Percentiles rank a stretch among this genome's conserved stretches.
Evolutionary conservation across 73 alveolate genomes (phyloP).

Genomic region (Stentor coeruleus): DNA sequence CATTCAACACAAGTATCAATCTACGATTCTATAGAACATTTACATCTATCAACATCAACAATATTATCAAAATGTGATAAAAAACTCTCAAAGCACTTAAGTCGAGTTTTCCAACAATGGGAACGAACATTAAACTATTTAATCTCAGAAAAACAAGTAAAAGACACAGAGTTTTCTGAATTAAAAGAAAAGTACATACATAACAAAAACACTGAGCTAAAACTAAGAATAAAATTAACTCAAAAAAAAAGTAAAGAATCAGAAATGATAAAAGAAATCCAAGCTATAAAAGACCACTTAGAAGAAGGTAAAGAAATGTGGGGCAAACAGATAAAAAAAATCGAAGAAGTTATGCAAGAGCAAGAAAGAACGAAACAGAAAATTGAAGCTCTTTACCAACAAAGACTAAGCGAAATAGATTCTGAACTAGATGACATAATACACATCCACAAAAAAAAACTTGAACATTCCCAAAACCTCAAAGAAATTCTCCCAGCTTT

Average conservation of each 20-base stretch:
- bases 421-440: conserved; percentile 6
- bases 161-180: neutral
- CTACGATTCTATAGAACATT: neutral
- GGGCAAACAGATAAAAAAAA: conserved; percentile 4
- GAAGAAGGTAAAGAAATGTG: conserved; percentile 28
- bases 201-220: neutral
- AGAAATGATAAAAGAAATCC: neutral
- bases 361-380: conserved; percentile 20
- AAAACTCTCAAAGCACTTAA: neutral
- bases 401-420: conserved; percentile 15
- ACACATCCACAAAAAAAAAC: conserved; percentile 1
- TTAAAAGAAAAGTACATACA: neutral
- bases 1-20: no score
- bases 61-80: neutral
- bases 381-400: neutral
- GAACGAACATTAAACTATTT: neutral
- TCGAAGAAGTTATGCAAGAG: conserved; percentile 23
- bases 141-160: neutral
- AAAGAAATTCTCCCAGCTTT: conserved; percentile 4
- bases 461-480: neutral
- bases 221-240: neutral
- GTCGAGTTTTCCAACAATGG: neutral
- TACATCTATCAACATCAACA: neutral
- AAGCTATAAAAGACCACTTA: conserved; percentile 10
- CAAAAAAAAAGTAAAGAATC: neutral